These are phyloP conservation scores for Byssochlamys sp. DNA, from an alignment of 2,329 filamentous ascomycete species.

Conservation along the genomic window DNA sequence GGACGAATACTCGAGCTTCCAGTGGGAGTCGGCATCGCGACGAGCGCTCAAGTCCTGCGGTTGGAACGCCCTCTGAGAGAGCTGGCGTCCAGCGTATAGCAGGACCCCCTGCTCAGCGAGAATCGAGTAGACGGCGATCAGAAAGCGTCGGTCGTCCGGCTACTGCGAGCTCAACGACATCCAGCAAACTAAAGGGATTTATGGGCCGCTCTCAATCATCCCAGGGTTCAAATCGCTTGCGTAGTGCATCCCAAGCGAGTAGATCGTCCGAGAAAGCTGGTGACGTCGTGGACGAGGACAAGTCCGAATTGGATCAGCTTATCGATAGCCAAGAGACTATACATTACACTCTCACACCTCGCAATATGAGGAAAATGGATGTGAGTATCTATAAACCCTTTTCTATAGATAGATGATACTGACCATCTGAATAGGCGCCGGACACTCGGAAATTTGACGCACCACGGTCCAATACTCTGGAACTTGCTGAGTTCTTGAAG, in stretches of 20 bases:
- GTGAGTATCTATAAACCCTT: constrained; percentile 38
- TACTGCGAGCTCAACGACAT: constrained; percentile 31
- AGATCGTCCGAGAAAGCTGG: constrained; percentile 17
- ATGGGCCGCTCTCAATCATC: constrained; percentile 25
- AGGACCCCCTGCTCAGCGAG: constrained; percentile 18
- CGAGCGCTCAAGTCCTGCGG: constrained; percentile 10
- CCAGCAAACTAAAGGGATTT: constrained; percentile 34
- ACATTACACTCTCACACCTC: constrained; percentile 70
- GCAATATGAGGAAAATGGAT: constrained; percentile 67
- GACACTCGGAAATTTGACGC: constrained; percentile 24
- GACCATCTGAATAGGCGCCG: constrained; percentile 16
- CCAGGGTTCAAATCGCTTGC: constrained; percentile 19
- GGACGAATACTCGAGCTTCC: constrained; percentile 17
- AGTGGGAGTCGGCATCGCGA: constrained; percentile 15
- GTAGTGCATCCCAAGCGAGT: constrained; percentile 29
- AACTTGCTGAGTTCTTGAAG: constrained; percentile 30
- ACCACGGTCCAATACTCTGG: constrained; percentile 24
- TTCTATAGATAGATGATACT: background rate
- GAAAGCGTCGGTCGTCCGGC: constrained; percentile 31
- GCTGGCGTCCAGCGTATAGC: constrained; percentile 33
- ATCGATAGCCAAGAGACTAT: constrained; percentile 76
- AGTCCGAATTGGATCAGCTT: constrained; percentile 65
- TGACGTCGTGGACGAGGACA: constrained; percentile 40
- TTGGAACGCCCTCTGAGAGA: constrained; percentile 23
- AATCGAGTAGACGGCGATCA: constrained; percentile 25